A percentile compares a stretch with the other conserved stretches of the same genome.
Evolutionary conservation across 768 basidiomycete genomes (phyloP).

Genomic region (Coprinellus aureogranulatus): DNA sequence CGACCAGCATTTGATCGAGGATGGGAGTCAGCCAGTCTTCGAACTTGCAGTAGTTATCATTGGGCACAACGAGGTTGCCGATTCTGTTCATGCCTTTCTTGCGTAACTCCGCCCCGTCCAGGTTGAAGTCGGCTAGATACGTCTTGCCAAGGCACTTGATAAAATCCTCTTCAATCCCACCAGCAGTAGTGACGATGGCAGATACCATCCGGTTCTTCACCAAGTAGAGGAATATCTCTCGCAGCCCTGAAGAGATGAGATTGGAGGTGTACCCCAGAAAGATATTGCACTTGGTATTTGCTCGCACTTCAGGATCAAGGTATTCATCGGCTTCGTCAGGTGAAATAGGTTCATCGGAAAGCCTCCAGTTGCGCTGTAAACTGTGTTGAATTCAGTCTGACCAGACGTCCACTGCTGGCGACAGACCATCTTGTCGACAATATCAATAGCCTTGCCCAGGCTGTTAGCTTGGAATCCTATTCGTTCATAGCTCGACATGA

Average conservation of each 20-base stretch:
- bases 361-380: slow-evolving; percentile 77
- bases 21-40: slow-evolving; percentile 99
- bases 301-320: slow-evolving; percentile 55
- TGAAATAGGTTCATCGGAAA: slow-evolving; percentile 77
- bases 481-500: slow-evolving; percentile 77
- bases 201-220: slow-evolving; percentile 90
- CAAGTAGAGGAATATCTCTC: slow-evolving; percentile 88
- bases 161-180: slow-evolving; percentile 98
- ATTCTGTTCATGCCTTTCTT: slow-evolving; percentile 94
- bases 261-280: slow-evolving; percentile 99
- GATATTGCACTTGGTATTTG: slow-evolving; percentile 75
- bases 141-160: slow-evolving; percentile 99
- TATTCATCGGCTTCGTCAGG: slow-evolving; percentile 72
- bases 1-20: slow-evolving; percentile 83
- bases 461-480: slow-evolving; percentile 99
- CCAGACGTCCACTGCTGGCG: background rate
- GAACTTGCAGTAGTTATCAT: slow-evolving; percentile 98
- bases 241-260: slow-evolving; percentile 93
- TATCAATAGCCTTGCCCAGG: slow-evolving; percentile 80
- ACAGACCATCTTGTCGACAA: slow-evolving; percentile 90
- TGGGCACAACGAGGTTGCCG: slow-evolving; percentile 93
- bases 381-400: slow-evolving; percentile 3
- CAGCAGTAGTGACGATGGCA: slow-evolving; percentile 93
- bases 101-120: slow-evolving; percentile 86
- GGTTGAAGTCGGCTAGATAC: slow-evolving; percentile 88